These are phyloP conservation scores for Solanum hybrid DNA, from an alignment of 305 asterid genomes.

Conservation along the genomic window DNA sequence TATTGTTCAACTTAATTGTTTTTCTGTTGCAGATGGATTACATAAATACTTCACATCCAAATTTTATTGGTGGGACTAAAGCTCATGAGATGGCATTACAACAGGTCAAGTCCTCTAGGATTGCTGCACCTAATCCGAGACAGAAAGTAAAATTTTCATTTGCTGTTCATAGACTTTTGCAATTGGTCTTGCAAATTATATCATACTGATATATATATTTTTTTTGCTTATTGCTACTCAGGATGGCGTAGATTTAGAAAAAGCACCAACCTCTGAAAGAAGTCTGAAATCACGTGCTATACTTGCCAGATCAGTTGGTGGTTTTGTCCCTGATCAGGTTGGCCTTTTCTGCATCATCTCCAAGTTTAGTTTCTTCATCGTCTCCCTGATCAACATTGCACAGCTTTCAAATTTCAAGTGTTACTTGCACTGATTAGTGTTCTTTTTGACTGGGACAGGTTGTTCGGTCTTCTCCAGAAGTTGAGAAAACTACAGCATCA, in stretches of 20 bases:
- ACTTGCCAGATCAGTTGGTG: conserved; percentile 63
- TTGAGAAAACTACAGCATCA: conserved; percentile 34
- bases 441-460: conserved; percentile 25
- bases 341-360: conserved; percentile 5
- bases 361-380: neutral
- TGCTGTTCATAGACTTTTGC: neutral
- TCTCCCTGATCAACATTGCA: neutral
- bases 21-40: conserved; percentile 64
- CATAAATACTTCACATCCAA: conserved; percentile 85
- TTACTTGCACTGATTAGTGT: neutral
- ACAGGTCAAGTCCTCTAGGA: conserved; percentile 55
- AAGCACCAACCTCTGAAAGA: conserved; percentile 50
- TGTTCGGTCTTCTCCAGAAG: conserved; percentile 49
- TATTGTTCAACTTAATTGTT: neutral
- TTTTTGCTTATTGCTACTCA: conserved; percentile 18
- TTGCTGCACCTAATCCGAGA: conserved; percentile 39
- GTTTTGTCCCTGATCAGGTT: conserved; percentile 80
- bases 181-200: neutral
- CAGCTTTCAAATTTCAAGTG: neutral
- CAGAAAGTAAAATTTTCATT: conserved; percentile 38
- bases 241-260: conserved; percentile 68
- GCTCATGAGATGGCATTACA: conserved; percentile 77
- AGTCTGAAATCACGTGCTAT: conserved; percentile 53
- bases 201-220: neutral
- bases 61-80: conserved; percentile 83